Evolutionary conservation across 2,329 filamentous ascomycete species (phyloP), one percentile per base, ranked within the genome.

Genomic region (Beauveria bassiana): DNA sequence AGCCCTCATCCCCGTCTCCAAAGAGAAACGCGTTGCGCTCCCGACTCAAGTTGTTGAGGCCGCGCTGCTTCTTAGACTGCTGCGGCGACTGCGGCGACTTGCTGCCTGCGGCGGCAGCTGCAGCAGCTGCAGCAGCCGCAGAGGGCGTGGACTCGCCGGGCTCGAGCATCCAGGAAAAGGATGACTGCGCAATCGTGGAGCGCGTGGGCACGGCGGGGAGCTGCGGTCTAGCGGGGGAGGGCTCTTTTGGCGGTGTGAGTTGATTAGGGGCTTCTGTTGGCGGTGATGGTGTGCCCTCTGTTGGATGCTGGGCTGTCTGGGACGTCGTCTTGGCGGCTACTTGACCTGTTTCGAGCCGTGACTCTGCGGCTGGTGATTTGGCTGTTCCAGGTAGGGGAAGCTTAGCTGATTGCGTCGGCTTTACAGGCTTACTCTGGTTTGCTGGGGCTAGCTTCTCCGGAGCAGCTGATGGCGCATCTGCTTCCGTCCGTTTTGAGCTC

Each of bases 101-200:
- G 42, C 59, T 65, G 8, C 66, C 52, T 2, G 64, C 47, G 20
- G 65, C 47, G n/a, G 65, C 50, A 7, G 64, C 43, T 2, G 65
- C 50, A 3, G 69, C 43, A 3, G 31, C 28, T 3, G 40, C 42
- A 43, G 50, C 50, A 6, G 49, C 63, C 3, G 65, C 34, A 55
- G 68, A 65, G 46, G 63, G 66, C 12, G 53, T 62, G 0, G 75
- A 71, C 59, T 77, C 70, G 65, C 82, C 80, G 3, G 81, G 82
- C 65, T 86, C 86, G 2, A 92, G 78, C 88, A 92, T 92, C 87
- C 87, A 91, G 1, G 88, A 86, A 71, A 91, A 92, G 4, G 86
- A 88, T 8, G 89, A 91, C 66, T 90, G 87, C 1, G 87, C 87
- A 40, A 91, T 78, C 0, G 81, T 84, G 3, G 87, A 88, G 24